Evolutionary conservation across 2,329 filamentous ascomycete genomes (phyloP).

Genomic region (Xylaria sp.): DNA sequence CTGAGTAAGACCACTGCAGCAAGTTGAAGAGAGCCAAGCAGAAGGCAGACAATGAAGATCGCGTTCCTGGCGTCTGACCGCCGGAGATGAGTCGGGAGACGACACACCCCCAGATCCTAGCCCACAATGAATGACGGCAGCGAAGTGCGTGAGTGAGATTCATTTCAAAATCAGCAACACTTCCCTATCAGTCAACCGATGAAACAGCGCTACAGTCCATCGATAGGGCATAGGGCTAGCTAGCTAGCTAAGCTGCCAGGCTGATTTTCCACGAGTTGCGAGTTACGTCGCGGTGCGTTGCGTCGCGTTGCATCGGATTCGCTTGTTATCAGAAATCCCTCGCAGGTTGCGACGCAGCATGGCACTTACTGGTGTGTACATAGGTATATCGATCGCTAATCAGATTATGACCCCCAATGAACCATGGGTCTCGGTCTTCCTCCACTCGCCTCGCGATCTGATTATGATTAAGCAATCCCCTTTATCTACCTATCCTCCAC

Average conservation of each 20-base stretch:
- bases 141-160: constrained; percentile 25
- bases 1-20: constrained; percentile 30
- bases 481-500: neutral
- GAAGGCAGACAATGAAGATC: neutral
- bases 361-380: neutral
- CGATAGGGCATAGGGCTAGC: constrained; percentile 18
- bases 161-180: constrained; percentile 28
- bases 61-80: constrained; percentile 12
- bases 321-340: constrained; percentile 28
- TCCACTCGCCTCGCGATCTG: neutral
- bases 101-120: constrained; percentile 2
- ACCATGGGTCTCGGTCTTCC: constrained; percentile 17
- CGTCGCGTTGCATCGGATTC: constrained; percentile 25
- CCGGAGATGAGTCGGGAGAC: constrained; percentile 29
- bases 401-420: constrained; percentile 4
- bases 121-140: constrained; percentile 1
- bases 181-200: constrained; percentile 27
- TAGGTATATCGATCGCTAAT: constrained; percentile 23
- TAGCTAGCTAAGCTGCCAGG: constrained; percentile 12
- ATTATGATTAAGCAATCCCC: constrained; percentile 24
- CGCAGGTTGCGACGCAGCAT: constrained; percentile 23
- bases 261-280: constrained; percentile 18
- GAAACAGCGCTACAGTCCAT: neutral
- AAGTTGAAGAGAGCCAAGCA: constrained; percentile 15
- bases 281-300: constrained; percentile 6